Percentiles rank a stretch among this genome's conserved stretches.
phyloP scores from a whole-genome alignment of 2,329 filamentous ascomycete species.

The Colletotrichum shisoi region DNA sequence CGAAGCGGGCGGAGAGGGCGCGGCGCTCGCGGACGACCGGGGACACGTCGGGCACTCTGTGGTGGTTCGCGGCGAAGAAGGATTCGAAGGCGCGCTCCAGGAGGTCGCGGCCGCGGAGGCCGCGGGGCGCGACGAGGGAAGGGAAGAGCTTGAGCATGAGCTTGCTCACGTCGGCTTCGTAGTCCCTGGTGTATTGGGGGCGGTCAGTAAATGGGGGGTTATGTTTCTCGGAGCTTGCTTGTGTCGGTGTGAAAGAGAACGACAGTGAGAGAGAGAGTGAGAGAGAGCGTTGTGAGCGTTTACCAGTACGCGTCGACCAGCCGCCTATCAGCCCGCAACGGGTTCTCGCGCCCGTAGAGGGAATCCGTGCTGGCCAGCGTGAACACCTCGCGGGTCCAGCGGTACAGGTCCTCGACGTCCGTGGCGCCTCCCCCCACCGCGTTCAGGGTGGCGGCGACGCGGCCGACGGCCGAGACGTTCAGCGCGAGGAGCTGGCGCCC shows the following conservation, averaged over 20 bases:
- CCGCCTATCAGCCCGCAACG: slow-evolving; percentile 46
- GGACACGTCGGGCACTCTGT: slow-evolving; percentile 44
- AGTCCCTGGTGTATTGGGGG: slow-evolving; percentile 40
- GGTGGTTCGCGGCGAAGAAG: slow-evolving; percentile 46
- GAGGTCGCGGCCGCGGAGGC: slow-evolving; percentile 42
- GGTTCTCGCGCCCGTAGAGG: slow-evolving; percentile 55
- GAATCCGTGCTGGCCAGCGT: slow-evolving; percentile 50
- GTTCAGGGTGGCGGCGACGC: slow-evolving; percentile 44
- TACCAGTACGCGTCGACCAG: slow-evolving; percentile 49
- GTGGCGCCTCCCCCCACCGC: slow-evolving; percentile 41
- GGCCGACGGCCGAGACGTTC: slow-evolving; percentile 44
- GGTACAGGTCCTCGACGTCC: slow-evolving; percentile 50
- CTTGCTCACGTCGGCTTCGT: slow-evolving; percentile 42
- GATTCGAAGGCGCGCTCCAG: slow-evolving; percentile 42
- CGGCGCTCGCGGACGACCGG: slow-evolving; percentile 45
- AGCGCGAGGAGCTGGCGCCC: slow-evolving; percentile 45
- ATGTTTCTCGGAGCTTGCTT: too few relatives aligned
- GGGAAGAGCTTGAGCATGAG: slow-evolving; percentile 47
- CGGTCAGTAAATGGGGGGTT: not conserved
- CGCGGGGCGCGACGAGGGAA: slow-evolving; percentile 44
- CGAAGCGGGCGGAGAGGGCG: slow-evolving; percentile 42
- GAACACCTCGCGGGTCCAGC: slow-evolving; percentile 50
- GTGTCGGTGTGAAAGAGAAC: too few relatives aligned
- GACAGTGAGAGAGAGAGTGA: not conserved
- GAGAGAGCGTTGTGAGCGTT: slow-evolving; percentile 3